Evolutionary conservation across 169 alveolate genomes (phyloP).

Genomic region (Plasmodium sp.): DNA sequence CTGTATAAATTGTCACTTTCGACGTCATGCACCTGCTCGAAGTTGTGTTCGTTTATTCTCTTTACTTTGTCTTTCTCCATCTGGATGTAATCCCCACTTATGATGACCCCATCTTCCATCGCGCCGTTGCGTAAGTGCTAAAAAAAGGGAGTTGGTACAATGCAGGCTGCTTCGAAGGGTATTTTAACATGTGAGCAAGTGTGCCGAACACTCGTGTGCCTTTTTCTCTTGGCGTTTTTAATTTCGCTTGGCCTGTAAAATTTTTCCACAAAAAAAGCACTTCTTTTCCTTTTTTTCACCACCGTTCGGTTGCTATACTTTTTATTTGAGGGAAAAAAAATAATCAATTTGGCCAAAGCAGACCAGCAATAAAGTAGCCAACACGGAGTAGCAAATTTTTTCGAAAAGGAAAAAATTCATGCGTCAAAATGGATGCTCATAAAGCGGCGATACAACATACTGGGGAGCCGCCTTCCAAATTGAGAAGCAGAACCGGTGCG

Average conservation of each 20-base stretch:
- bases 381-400: not conserved
- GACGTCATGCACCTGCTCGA: constrained; percentile 24
- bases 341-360: not conserved
- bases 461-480: not conserved
- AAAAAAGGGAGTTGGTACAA: not conserved
- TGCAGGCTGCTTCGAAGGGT: not conserved
- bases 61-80: constrained; percentile 13
- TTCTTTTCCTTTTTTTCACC: not conserved
- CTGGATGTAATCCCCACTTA: constrained; percentile 44
- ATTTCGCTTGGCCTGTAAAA: not conserved
- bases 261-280: not conserved
- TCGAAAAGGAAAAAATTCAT: not conserved
- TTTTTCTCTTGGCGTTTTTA: not conserved
- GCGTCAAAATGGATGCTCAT: not conserved
- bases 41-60: constrained; percentile 36
- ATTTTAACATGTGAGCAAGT: not conserved
- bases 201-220: not conserved
- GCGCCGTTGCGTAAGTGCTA: not conserved
- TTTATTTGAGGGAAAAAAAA: not conserved
- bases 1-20: constrained; percentile 35
- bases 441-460: not conserved
- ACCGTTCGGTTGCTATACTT: not conserved
- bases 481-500: not conserved
- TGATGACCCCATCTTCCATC: constrained; percentile 46
- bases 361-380: not conserved